phyloP scores from a whole-genome alignment of 306 rosid species.

The Ammopiptanthus mongolicus region DNA sequence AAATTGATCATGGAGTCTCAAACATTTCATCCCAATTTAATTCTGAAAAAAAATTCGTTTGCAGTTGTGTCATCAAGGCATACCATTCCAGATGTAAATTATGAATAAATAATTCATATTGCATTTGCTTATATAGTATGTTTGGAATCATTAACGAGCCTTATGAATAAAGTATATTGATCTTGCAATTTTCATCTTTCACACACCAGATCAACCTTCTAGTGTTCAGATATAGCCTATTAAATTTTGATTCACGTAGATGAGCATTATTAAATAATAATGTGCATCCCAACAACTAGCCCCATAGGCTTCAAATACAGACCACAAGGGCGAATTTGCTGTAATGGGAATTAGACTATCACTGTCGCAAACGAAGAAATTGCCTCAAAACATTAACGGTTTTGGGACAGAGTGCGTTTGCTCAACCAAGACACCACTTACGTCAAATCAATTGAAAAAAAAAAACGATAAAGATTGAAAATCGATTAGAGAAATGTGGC shows the following conservation, averaged over 20 bases:
- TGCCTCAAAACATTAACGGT: slow-evolving; percentile 54
- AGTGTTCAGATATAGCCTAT: no score
- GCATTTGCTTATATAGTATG: no score
- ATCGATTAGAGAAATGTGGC: slow-evolving; percentile 16
- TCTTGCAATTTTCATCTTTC: no score
- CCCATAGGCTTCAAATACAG: slow-evolving; percentile 3
- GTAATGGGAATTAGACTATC: slow-evolving; percentile 14
- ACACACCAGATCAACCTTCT: no score
- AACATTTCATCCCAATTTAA: background rate
- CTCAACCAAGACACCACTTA: background rate
- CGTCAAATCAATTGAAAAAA: background rate
- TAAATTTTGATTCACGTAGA: no score
- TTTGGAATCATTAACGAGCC: no score
- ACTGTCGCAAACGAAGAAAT: slow-evolving; percentile 67
- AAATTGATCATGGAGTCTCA: background rate
- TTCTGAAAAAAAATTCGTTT: no score
- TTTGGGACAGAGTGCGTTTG: slow-evolving; percentile 72
- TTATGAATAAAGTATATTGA: no score
- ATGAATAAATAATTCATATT: background rate
- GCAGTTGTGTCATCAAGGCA: no score
- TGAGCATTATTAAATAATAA: no score
- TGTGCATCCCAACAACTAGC: slow-evolving; percentile 47
- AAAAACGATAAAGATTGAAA: background rate
- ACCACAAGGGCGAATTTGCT: slow-evolving; percentile 31
- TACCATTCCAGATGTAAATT: background rate